Evolutionary conservation across 208 protist species (phyloP).

Genomic region (Trypanosoma congolense): DNA sequence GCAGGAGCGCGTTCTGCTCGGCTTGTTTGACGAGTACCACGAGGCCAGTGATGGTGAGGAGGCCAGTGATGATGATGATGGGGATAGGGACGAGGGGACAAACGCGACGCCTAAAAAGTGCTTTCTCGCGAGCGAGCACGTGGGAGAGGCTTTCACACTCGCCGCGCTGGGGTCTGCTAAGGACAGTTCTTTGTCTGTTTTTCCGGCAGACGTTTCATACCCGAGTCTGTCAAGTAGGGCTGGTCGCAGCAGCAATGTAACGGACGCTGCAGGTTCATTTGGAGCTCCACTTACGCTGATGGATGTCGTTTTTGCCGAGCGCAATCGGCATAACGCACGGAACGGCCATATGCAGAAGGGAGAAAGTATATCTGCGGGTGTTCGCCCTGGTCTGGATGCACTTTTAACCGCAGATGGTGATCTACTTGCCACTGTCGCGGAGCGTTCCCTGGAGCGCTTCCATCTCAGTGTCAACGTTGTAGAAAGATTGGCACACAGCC

Average conservation of each 20-base stretch:
- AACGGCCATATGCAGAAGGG: slow-evolving; percentile 2
- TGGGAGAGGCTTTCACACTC: slow-evolving; percentile 56
- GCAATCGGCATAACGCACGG: slow-evolving; percentile 21
- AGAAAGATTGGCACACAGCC: slow-evolving; percentile 54
- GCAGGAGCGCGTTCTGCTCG: slow-evolving; percentile 54
- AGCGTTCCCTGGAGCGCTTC: slow-evolving; percentile 56
- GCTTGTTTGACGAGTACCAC: slow-evolving; percentile 52
- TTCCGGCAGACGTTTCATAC: background rate
- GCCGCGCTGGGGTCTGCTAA: slow-evolving; percentile 25
- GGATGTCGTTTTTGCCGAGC: slow-evolving; percentile 39
- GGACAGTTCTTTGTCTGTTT: background rate
- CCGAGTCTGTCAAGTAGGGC: background rate
- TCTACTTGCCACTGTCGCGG: slow-evolving; percentile 37
- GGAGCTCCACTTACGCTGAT: slow-evolving; percentile 52
- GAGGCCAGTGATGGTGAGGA: slow-evolving; percentile 1
- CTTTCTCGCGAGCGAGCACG: slow-evolving; percentile 71
- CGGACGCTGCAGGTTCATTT: background rate
- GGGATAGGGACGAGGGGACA: slow-evolving; percentile 8
- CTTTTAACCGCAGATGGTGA: slow-evolving; percentile 8
- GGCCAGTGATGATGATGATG: slow-evolving; percentile 11
- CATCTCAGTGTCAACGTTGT: slow-evolving; percentile 47
- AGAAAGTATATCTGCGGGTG: background rate
- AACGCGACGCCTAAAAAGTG: slow-evolving; percentile 3
- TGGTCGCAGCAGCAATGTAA: background rate
- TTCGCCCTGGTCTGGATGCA: slow-evolving; percentile 1